A percentile compares a stretch with the other conserved stretches of the same genome.
phyloP scores from a whole-genome alignment of 192 early-diverging fungal genomes.

The Podochytrium sp. region DNA sequence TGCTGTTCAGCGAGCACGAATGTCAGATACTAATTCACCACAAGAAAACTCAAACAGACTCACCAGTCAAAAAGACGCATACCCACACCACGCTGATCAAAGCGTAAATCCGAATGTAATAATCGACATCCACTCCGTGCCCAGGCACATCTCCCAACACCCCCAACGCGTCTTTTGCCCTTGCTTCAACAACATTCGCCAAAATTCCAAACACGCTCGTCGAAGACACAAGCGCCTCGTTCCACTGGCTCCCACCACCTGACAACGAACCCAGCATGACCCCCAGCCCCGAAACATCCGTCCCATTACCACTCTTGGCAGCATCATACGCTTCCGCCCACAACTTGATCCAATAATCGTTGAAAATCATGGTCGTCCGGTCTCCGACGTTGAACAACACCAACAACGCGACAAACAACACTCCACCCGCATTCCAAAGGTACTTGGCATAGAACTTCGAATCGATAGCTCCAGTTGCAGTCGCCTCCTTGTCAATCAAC shows the following conservation, averaged over 20 bases:
- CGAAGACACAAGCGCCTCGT: neutral
- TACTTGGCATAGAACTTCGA: conserved; percentile 45
- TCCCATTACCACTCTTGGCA: neutral
- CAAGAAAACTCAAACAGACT: neutral
- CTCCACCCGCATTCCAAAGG: conserved; percentile 51
- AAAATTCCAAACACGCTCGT: neutral
- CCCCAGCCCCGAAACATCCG: neutral
- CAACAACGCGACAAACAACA: conserved; percentile 36
- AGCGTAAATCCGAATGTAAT: conserved; percentile 43
- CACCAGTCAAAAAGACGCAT: neutral
- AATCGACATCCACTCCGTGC: conserved; percentile 15
- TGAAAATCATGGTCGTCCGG: conserved; percentile 33
- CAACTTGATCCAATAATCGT: conserved; percentile 46
- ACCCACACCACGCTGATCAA: conserved; percentile 35
- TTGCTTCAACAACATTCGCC: neutral
- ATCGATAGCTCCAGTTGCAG: conserved; percentile 48
- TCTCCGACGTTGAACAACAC: conserved; percentile 29
- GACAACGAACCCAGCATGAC: neutral
- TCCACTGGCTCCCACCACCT: too few relatives aligned
- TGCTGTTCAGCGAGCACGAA: conserved; percentile 10
- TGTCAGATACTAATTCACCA: neutral
- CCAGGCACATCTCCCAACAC: neutral
- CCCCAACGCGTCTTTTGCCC: neutral
- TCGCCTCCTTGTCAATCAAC: conserved; percentile 48
- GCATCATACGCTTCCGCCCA: conserved; percentile 45